phyloP scores from a whole-genome alignment of 2,329 filamentous ascomycete genomes.

The Sporothrix mexicana region DNA sequence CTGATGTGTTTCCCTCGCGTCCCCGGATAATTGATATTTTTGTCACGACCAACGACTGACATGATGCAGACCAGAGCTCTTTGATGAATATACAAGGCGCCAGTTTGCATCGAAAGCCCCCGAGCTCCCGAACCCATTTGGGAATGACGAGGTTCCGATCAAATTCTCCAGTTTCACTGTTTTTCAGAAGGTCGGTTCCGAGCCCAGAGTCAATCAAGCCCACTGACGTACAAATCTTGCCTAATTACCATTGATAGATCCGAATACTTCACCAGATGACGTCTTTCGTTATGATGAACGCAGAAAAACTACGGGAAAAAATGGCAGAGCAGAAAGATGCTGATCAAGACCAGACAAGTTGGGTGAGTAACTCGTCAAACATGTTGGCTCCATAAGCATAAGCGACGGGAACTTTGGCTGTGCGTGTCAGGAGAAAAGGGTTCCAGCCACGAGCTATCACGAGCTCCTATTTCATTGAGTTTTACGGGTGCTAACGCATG shows the following conservation, averaged over 20 bases:
- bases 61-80: conserved; percentile 72
- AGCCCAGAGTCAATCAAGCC: too few species aligned
- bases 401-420: conserved; percentile 36
- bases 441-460: too few species aligned
- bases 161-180: conserved; percentile 83
- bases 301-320: conserved; percentile 83
- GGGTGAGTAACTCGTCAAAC: conserved; percentile 63
- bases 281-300: conserved; percentile 84
- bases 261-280: conserved; percentile 86
- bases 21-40: background rate
- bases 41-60: background rate
- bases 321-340: conserved; percentile 82
- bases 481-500: background rate
- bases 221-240: background rate
- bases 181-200: conserved; percentile 69
- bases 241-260: conserved; percentile 55
- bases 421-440: too few species aligned
- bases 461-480: too few species aligned
- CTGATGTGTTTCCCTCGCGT: conserved; percentile 22
- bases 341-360: conserved; percentile 84
- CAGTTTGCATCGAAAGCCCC: conserved; percentile 86
- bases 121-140: conserved; percentile 77
- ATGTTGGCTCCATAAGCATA: background rate
- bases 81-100: conserved; percentile 90
- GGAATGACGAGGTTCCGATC: conserved; percentile 71